Evolutionary conservation across 495 filamentous ascomycete genomes (phyloP), one percentile per base, ranked within the genome.

Genomic region (Trichoderma asperelloides): DNA sequence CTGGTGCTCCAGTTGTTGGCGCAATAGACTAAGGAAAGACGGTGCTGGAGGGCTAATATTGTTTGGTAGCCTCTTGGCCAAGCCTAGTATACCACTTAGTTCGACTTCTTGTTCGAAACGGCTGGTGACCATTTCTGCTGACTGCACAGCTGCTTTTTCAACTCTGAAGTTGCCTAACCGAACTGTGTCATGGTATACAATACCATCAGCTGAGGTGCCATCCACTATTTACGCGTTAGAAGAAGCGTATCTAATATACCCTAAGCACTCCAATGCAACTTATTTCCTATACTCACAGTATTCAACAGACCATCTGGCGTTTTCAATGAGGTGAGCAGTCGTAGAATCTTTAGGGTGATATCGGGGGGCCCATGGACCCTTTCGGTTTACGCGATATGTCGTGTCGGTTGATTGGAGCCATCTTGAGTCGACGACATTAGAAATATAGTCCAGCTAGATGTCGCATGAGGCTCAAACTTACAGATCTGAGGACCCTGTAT

Each of bases 401-500:
- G 88, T 78, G 25, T 84, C 78, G 16, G 84, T 12, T 49, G 7
- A 21, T 39, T 21, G 64, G 51, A 70, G 78, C 69, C 64, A 43
- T 66, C 65, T 60, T 60, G 51, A 60, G 18, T 7, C 23, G 23
- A 1, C 15, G 2, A 28, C 2, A 51, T 60, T 23, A 60, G 51
- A 9, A 30, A 28, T 9, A 3, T 9, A 23, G 18, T n/a, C 7
- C 23, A 4, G 27, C 3, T 28, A 28, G 11, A 9, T 28, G 23
- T 7, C 3, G 51, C 25, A 13, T 7, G 18, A 27, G 21, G 18
- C 12, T 4, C 7, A 11, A 30, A 88, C 88, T 82, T 85, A 94
- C 70, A 91, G 80, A 79, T 92, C 90, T 28, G 87, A 79, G 21
- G 88, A 91, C 1, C 89, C 91, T 62, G 89, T 91, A 74, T 94